Evolutionary conservation across 23 red algal genomes (phyloP).

Genomic region (Cyanidium caldarium): DNA sequence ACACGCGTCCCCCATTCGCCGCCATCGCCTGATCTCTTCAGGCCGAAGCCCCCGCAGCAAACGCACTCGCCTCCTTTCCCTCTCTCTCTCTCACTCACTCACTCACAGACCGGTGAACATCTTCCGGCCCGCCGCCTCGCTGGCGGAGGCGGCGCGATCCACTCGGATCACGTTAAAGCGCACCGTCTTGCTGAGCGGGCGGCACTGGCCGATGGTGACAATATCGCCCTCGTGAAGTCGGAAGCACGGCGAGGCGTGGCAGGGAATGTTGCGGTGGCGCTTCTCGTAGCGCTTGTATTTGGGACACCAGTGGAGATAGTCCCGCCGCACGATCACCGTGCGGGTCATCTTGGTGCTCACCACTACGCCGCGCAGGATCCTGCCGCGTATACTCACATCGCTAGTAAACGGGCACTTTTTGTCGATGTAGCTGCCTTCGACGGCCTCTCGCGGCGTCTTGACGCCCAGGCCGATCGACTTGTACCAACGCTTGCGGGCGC

Average conservation of each 20-base stretch:
- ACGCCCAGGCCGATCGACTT: slow-evolving; percentile 92
- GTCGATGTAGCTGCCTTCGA: slow-evolving; percentile 84
- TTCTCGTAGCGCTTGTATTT: slow-evolving; percentile 99
- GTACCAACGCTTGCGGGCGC: slow-evolving; percentile 66
- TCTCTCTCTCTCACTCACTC: too few relatives aligned
- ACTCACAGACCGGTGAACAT: slow-evolving; percentile 67
- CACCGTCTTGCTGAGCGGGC: slow-evolving; percentile 89
- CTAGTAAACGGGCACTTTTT: slow-evolving; percentile 99
- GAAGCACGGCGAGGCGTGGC: slow-evolving; percentile 83
- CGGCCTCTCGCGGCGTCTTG: slow-evolving; percentile 94
- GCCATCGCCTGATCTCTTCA: too few relatives aligned
- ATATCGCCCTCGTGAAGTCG: slow-evolving; percentile 86
- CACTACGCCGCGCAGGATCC: slow-evolving; percentile 79
- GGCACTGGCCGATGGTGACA: slow-evolving; percentile 92
- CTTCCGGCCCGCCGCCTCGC: slow-evolving; percentile 74
- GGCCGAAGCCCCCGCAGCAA: too few relatives aligned
- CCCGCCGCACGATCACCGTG: slow-evolving; percentile 87
- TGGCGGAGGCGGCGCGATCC: slow-evolving; percentile 46
- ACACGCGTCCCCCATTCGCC: too few relatives aligned
- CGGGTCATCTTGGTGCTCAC: slow-evolving; percentile 97
- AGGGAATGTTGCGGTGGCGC: slow-evolving; percentile 95
- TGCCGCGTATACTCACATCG: slow-evolving; percentile 85
- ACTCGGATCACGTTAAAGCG: slow-evolving; percentile 89
- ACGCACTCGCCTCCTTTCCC: too few relatives aligned
- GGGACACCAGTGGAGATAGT: slow-evolving; percentile 91